Evolutionary conservation across 768 basidiomycete genomes (phyloP), one percentile per base, ranked within the genome.

Genomic region (Lentinula sp.): DNA sequence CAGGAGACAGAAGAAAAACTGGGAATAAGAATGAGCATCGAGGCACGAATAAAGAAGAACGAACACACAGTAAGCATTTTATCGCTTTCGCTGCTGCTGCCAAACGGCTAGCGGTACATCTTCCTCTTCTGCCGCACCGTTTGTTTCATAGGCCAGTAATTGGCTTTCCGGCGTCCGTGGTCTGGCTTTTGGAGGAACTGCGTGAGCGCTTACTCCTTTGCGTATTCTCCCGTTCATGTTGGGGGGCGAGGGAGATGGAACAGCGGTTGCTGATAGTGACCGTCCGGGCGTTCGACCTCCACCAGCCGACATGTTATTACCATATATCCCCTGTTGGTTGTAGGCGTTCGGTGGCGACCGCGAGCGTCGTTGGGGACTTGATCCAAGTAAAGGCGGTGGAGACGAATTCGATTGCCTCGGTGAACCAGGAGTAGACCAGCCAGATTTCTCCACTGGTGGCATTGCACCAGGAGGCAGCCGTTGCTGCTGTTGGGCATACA

Each of bases 61-160:
- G 59, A 57, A 48, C 50, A 32, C 37, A 49, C 61, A 65, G 39
- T 31, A 65, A 43, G 1, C 18, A 70, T 55, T 69, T 78, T 73
- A 84, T 69, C 79, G 78, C 68, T 85, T 78, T 66, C 83, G 85
- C 68, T 87, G 89, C 68, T 88, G 88, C 71, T 91, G 89, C 79
- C 85, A 91, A 60, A 90, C 71, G 18, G 91, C 89, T 52, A 93
- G 76, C 18, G 91, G 91, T 42, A 91, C 75, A 68, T 93, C 91
- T 69, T 93, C 91, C 67, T 92, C 90, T 68, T 90, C 88, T 31
- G 72, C 65, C 45, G 66, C 73, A 18, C 68, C 73, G 51, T 66
- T 67, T 15, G 52, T 35, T 53, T 67, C 69, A 31, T 70, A 66
- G 40, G 65, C 67, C n/a, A 35, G 66, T 42, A 21, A 18, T n/a